Percentiles rank a stretch among this genome's conserved stretches.
Evolutionary conservation across 2,329 filamentous ascomycete species (phyloP).

Genomic region (Colletotrichum siamense): DNA sequence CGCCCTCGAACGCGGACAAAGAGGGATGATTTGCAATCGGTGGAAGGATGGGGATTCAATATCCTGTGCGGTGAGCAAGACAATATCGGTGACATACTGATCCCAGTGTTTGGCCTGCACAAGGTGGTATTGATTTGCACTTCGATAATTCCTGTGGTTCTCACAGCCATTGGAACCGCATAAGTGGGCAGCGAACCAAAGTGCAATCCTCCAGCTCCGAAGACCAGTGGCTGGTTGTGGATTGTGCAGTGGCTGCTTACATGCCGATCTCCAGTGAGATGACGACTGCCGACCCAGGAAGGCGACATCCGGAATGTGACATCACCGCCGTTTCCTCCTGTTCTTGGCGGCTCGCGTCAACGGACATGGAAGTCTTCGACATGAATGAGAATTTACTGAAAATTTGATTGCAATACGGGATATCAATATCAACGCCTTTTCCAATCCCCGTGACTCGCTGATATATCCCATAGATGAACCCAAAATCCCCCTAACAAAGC

Average conservation of each 20-base stretch:
- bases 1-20: no score
- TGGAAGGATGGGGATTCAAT: not conserved
- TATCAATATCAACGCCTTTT: not conserved
- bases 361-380: no score
- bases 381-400: no score
- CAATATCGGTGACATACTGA: rapidly evolving
- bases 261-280: not conserved
- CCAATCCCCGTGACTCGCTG: not conserved
- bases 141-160: not conserved
- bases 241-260: not conserved
- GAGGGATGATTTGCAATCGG: no score
- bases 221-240: not conserved
- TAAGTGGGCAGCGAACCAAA: rapidly evolving
- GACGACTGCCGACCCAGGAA: not conserved
- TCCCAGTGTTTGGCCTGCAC: rapidly evolving
- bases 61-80: not conserved
- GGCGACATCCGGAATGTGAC: not conserved
- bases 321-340: not conserved
- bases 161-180: rapidly evolving
- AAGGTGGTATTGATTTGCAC: rapidly evolving
- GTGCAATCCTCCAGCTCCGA: not conserved
- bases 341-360: no score
- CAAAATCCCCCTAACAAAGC: not conserved
- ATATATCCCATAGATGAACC: not conserved
- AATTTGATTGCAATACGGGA: not conserved